Percentiles rank a stretch among this genome's conserved stretches.
Conservation (phyloP, 129 eudicot species). For the Heracleum sosnowskyi region DNA sequence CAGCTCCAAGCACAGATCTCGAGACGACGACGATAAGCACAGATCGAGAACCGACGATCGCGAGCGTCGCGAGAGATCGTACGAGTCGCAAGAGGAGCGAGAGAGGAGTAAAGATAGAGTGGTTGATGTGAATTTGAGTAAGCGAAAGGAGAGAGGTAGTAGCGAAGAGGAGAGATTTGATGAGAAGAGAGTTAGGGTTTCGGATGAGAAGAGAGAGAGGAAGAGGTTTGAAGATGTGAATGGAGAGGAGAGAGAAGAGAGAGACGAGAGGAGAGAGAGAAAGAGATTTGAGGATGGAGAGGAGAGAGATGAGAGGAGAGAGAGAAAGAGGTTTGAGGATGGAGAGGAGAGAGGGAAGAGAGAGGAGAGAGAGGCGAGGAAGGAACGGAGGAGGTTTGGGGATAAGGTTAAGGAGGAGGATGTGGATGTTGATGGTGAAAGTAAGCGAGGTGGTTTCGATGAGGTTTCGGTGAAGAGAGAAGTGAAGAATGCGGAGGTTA, state of each 20-base stretch:
- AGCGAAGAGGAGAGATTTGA: slow-evolving; percentile 54
- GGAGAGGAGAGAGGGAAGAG: slow-evolving; percentile 13
- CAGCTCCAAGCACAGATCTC: slow-evolving; percentile 34
- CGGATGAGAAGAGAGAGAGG: slow-evolving; percentile 55
- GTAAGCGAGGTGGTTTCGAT: slow-evolving; percentile 13
- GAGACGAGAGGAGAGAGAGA: slow-evolving; percentile 17
- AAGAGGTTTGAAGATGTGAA: slow-evolving; percentile 42
- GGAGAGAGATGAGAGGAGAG: slow-evolving; percentile 15
- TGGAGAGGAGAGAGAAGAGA: slow-evolving; percentile 25
- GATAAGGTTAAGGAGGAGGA: slow-evolving; percentile 39
- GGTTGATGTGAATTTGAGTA: slow-evolving; percentile 20
- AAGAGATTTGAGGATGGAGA: slow-evolving; percentile 15
- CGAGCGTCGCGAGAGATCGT: slow-evolving; percentile 29
- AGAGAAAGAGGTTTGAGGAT: slow-evolving; percentile 20
- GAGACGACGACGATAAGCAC: slow-evolving; percentile 29
- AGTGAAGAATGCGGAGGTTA: slow-evolving; percentile 21
- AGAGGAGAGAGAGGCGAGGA: slow-evolving; percentile 43
- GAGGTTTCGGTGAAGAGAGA: slow-evolving; percentile 26
- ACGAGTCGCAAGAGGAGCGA: slow-evolving; percentile 28
- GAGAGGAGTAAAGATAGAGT: slow-evolving; percentile 35
- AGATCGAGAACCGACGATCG: slow-evolving; percentile 28
- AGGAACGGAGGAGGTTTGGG: slow-evolving; percentile 50
- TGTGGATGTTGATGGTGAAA: slow-evolving; percentile 9
- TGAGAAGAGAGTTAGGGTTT: slow-evolving; percentile 75
- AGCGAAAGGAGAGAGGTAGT: slow-evolving; percentile 61